A percentile compares a stretch with the other conserved stretches of the same genome.
These are phyloP conservation scores for Salvia hispanica DNA, from an alignment of 257 asterid species.

Conservation along the genomic window DNA sequence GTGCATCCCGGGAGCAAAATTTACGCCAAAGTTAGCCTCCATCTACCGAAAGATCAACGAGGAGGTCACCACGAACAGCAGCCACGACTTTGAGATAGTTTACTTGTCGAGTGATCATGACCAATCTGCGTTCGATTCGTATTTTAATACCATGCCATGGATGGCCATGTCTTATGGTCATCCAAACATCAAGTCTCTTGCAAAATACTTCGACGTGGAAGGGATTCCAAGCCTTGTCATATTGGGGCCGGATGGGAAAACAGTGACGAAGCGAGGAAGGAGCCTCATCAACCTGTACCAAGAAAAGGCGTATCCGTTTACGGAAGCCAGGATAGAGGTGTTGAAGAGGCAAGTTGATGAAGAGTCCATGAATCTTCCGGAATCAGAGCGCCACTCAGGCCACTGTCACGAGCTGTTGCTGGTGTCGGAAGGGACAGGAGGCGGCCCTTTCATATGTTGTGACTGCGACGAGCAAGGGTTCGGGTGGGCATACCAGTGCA, in stretches of 20 bases:
- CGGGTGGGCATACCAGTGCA: slow-evolving; percentile 81
- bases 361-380: slow-evolving; percentile 50
- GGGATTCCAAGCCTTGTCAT: slow-evolving; percentile 63
- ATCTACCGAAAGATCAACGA: slow-evolving; percentile 51
- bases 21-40: slow-evolving; percentile 54
- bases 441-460: slow-evolving; percentile 75
- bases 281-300: slow-evolving; percentile 57
- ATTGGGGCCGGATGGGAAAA: slow-evolving; percentile 69
- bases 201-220: slow-evolving; percentile 51
- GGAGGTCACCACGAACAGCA: slow-evolving; percentile 17
- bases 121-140: slow-evolving; percentile 40
- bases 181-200: slow-evolving; percentile 44
- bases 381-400: slow-evolving; percentile 41
- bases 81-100: slow-evolving; percentile 54
- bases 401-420: slow-evolving; percentile 58
- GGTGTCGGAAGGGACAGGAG: slow-evolving; percentile 71
- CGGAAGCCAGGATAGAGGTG: slow-evolving; percentile 39
- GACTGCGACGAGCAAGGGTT: slow-evolving; percentile 81
- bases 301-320: slow-evolving; percentile 67
- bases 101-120: slow-evolving; percentile 61
- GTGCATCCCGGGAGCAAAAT: slow-evolving; percentile 61
- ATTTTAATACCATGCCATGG: slow-evolving; percentile 74
- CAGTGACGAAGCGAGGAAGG: slow-evolving; percentile 59
- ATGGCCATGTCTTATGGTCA: slow-evolving; percentile 60
- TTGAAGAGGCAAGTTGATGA: slow-evolving; percentile 55